Conservation (phyloP, 2,329 filamentous ascomycete species). For the Endothia cerciana region DNA sequence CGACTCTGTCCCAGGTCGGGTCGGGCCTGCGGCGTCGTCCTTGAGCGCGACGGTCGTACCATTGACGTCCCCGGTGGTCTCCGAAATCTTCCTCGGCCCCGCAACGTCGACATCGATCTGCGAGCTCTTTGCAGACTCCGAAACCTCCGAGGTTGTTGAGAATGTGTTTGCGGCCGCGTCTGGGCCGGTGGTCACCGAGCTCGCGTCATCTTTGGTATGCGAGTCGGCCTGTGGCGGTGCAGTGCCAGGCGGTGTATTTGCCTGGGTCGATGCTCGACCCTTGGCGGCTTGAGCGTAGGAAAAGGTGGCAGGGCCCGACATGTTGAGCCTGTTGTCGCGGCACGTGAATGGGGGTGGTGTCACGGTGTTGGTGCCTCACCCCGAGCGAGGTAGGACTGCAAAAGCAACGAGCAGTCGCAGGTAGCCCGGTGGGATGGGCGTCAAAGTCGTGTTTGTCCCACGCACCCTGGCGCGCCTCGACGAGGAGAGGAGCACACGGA, state of each 20-base stretch:
- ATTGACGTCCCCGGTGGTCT: conserved; percentile 34
- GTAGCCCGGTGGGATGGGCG: conserved; percentile 22
- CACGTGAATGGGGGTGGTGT: conserved; percentile 10
- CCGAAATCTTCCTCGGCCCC: conserved; percentile 36
- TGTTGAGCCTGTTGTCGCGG: conserved; percentile 34
- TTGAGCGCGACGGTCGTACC: conserved; percentile 43
- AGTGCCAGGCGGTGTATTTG: conserved; percentile 40
- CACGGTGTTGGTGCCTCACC: conserved; percentile 21
- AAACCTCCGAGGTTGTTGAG: conserved; percentile 42
- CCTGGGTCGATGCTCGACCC: conserved; percentile 60
- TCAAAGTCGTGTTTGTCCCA: conserved; percentile 22
- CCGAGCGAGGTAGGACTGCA: conserved; percentile 22
- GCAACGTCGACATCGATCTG: conserved; percentile 33
- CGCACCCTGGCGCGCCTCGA: conserved; percentile 27
- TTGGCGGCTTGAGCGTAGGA: conserved; percentile 97
- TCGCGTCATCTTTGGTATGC: conserved; percentile 41
- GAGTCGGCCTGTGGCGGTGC: conserved; percentile 40
- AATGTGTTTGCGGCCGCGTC: conserved; percentile 42
- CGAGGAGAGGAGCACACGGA: conserved; percentile 23
- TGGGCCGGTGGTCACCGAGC: conserved; percentile 40
- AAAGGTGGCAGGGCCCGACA: conserved; percentile 67
- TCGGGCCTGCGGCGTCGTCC: conserved; percentile 32
- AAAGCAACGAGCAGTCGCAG: conserved; percentile 24
- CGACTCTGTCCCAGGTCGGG: conserved; percentile 29
- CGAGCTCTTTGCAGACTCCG: conserved; percentile 34